These are phyloP conservation scores for Lactarius psammicola DNA, from an alignment of 768 basidiomycete species.

Conservation along the genomic window DNA sequence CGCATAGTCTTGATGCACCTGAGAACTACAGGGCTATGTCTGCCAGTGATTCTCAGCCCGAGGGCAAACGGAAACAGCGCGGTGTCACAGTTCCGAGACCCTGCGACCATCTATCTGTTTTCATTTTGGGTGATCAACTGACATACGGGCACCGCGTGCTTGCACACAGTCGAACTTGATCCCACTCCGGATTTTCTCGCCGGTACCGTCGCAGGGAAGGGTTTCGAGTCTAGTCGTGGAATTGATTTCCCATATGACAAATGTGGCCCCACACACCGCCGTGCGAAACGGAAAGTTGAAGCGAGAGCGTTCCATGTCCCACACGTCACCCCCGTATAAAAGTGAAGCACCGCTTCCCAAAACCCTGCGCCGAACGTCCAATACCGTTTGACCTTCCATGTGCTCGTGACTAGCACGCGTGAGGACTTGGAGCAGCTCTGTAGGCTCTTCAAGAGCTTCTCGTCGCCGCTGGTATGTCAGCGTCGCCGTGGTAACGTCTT, in stretches of 20 bases:
- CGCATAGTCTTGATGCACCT: not conserved
- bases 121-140: too few species aligned
- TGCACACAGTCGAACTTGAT: constrained; percentile 41
- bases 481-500: not conserved
- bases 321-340: not conserved
- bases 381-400: constrained; percentile 64
- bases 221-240: constrained; percentile 35
- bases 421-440: constrained; percentile 69
- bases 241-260: constrained; percentile 38
- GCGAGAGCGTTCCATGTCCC: not conserved
- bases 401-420: constrained; percentile 61
- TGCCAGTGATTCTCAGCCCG: too few species aligned
- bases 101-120: too few species aligned
- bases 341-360: constrained; percentile 85
- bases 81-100: too few species aligned
- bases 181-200: constrained; percentile 76
- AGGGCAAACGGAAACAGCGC: constrained; percentile 2
- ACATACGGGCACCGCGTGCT: too few species aligned
- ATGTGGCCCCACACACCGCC: constrained; percentile 28
- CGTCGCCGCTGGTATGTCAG: constrained; percentile 69
- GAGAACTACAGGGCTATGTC: not conserved
- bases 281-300: not conserved
- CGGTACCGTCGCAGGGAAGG: constrained; percentile 68
- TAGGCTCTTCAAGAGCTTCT: constrained; percentile 73
- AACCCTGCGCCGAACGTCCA: constrained; percentile 53